A percentile compares a stretch with the other conserved stretches of the same genome.
Conservation (phyloP, 169 alveolate genomes). For the Eimeria maxima region DNA sequence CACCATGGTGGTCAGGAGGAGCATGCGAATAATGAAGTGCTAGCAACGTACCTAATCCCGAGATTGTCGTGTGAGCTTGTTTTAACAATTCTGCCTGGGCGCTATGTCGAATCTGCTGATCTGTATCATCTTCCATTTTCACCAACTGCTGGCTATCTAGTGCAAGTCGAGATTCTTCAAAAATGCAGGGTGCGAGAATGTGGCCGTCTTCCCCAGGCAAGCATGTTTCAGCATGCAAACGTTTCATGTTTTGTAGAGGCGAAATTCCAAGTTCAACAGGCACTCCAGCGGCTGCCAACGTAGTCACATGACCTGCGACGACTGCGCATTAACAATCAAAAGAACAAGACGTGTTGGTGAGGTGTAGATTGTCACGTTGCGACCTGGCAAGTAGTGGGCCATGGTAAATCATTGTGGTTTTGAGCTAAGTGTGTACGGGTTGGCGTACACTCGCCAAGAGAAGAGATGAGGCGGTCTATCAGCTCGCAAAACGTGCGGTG, state of each 20-base stretch:
- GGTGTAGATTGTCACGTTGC: not conserved
- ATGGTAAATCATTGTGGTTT: not conserved
- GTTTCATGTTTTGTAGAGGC: conserved; percentile 53
- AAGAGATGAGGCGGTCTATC: conserved; percentile 43
- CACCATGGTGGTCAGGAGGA: not conserved
- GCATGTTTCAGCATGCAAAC: conserved; percentile 49
- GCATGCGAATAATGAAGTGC: not conserved
- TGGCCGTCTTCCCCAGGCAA: conserved; percentile 35
- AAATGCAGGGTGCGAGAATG: conserved; percentile 31
- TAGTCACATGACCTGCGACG: conserved; percentile 36
- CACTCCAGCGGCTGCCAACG: conserved; percentile 66
- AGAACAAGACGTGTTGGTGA: not conserved
- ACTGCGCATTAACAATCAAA: not conserved
- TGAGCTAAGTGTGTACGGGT: not conserved
- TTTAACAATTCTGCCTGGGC: conserved; percentile 50
- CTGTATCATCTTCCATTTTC: conserved; percentile 35
- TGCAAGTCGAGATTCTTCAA: conserved; percentile 46
- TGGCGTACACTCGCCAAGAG: conserved; percentile 64
- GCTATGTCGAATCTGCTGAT: conserved; percentile 53
- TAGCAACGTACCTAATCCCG: conserved; percentile 54
- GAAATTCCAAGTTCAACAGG: conserved; percentile 72
- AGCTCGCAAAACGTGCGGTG: conserved; percentile 76
- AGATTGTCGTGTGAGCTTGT: conserved; percentile 68
- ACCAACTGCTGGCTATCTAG: conserved; percentile 5
- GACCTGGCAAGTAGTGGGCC: no score